These are phyloP conservation scores for Clonostachys chloroleuca DNA, from an alignment of 2,329 filamentous ascomycete genomes.

Conservation along the genomic window DNA sequence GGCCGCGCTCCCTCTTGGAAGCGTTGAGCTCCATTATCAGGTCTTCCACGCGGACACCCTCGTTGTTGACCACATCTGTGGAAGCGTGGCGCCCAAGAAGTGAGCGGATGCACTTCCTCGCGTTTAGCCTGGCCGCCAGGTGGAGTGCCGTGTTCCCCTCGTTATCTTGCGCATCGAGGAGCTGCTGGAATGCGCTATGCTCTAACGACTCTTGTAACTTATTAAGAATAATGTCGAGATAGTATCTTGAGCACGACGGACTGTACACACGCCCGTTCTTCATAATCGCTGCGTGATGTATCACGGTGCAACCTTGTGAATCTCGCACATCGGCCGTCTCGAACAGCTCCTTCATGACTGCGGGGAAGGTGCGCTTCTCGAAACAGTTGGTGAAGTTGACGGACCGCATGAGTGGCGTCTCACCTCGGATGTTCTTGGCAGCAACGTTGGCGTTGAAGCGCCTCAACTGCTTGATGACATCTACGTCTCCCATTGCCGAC, in stretches of 20 bases:
- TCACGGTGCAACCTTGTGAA: slow-evolving; percentile 77
- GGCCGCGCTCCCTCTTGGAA: slow-evolving; percentile 59
- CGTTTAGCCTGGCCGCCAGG: slow-evolving; percentile 73
- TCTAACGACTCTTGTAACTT: slow-evolving; percentile 76
- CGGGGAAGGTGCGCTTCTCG: slow-evolving; percentile 87
- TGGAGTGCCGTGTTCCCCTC: slow-evolving; percentile 85
- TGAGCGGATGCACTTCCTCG: slow-evolving; percentile 83
- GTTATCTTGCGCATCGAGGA: slow-evolving; percentile 79
- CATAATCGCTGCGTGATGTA: slow-evolving; percentile 90
- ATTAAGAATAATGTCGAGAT: slow-evolving; percentile 86
- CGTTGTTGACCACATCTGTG: slow-evolving; percentile 76
- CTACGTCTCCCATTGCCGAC: slow-evolving; percentile 92
- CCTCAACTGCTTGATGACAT: slow-evolving; percentile 84
- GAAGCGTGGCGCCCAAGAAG: slow-evolving; percentile 75
- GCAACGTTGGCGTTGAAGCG: slow-evolving; percentile 72
- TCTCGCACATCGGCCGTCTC: slow-evolving; percentile 78
- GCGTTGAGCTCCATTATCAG: slow-evolving; percentile 75
- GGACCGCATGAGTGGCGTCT: slow-evolving; percentile 91
- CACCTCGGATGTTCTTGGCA: slow-evolving; percentile 66
- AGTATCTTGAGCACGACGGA: slow-evolving; percentile 86
- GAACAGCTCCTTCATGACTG: slow-evolving; percentile 77
- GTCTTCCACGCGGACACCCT: slow-evolving; percentile 80
- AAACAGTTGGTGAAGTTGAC: slow-evolving; percentile 97
- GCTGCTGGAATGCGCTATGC: slow-evolving; percentile 68
- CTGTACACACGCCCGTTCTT: slow-evolving; percentile 78